phyloP scores from a whole-genome alignment of 2,329 filamentous ascomycete genomes.

The Alternaria gaisen region DNA sequence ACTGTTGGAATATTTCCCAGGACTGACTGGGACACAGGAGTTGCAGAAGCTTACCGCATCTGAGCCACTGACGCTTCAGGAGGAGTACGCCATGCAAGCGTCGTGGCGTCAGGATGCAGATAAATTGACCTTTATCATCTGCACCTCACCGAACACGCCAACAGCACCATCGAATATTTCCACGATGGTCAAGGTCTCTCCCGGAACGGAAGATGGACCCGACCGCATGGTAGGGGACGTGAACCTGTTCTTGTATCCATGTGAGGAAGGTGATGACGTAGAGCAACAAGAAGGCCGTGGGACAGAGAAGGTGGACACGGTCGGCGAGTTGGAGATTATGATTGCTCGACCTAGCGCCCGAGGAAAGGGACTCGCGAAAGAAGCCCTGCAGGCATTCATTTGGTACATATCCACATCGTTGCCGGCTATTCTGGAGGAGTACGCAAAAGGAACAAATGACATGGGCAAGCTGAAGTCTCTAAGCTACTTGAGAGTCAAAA shows the following conservation, averaged over 20 bases:
- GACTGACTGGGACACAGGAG: conserved; percentile 44
- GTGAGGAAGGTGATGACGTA: conserved; percentile 27
- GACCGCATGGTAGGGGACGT: conserved; percentile 60
- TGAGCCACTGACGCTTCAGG: conserved; percentile 77
- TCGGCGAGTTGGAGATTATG: conserved; percentile 89
- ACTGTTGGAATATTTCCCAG: not conserved
- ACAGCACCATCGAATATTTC: not conserved
- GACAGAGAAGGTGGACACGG: conserved; percentile 30
- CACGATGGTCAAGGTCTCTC: conserved; percentile 4
- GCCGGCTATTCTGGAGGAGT: conserved; percentile 66
- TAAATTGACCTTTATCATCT: conserved; percentile 93
- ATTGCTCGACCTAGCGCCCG: conserved; percentile 70
- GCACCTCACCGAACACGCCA: conserved; percentile 45
- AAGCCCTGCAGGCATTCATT: conserved; percentile 73
- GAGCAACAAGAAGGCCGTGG: conserved; percentile 9
- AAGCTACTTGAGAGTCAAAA: conserved; percentile 67
- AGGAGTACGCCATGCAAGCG: conserved; percentile 91
- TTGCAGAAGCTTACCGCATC: conserved; percentile 88
- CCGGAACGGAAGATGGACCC: conserved; percentile 61
- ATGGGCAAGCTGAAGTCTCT: conserved; percentile 32
- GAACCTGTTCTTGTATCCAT: conserved; percentile 73
- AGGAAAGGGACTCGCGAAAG: conserved; percentile 70
- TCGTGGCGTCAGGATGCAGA: conserved; percentile 84
- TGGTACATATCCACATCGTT: conserved; percentile 69
- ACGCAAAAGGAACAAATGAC: conserved; percentile 39